Percentiles rank a stretch among this genome's conserved stretches.
Conservation (phyloP, 345 rosid species). For the Populus davidiana region DNA sequence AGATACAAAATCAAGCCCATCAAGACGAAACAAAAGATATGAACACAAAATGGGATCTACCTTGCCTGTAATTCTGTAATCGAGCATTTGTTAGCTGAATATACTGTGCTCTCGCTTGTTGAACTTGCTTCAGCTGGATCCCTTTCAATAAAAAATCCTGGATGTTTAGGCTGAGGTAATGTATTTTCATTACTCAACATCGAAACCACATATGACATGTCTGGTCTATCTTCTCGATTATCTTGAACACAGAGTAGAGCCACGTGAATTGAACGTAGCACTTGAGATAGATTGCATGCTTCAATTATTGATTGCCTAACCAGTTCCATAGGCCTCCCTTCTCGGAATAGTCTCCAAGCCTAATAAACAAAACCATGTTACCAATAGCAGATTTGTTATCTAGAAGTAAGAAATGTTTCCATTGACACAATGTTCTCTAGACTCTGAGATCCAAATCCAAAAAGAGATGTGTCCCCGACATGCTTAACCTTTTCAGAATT, state of each 20-base stretch:
- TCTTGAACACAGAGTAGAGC: neutral
- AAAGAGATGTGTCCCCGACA: neutral
- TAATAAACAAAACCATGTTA: neutral
- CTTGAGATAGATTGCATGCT: neutral
- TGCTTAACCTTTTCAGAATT: neutral
- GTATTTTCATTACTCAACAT: neutral
- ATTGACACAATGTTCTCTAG: neutral
- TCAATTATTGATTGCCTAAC: neutral
- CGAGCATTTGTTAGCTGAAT: neutral
- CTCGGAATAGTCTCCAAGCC: neutral
- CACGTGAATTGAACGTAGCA: neutral
- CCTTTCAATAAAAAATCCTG: neutral
- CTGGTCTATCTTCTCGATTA: neutral
- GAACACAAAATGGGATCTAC: neutral
- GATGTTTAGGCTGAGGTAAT: neutral
- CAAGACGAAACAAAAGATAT: too few species aligned
- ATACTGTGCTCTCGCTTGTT: neutral
- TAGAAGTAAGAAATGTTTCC: neutral
- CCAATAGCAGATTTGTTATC: neutral
- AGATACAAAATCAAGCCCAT: too few species aligned
- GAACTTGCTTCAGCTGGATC: neutral
- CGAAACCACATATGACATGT: neutral
- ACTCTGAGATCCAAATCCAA: neutral
- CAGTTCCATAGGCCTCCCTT: neutral
- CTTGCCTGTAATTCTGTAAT: neutral